Percentiles rank a stretch among this genome's conserved stretches.
Evolutionary conservation across 2,329 filamentous ascomycete genomes (phyloP).

Genomic region (Fusarium sacchari): DNA sequence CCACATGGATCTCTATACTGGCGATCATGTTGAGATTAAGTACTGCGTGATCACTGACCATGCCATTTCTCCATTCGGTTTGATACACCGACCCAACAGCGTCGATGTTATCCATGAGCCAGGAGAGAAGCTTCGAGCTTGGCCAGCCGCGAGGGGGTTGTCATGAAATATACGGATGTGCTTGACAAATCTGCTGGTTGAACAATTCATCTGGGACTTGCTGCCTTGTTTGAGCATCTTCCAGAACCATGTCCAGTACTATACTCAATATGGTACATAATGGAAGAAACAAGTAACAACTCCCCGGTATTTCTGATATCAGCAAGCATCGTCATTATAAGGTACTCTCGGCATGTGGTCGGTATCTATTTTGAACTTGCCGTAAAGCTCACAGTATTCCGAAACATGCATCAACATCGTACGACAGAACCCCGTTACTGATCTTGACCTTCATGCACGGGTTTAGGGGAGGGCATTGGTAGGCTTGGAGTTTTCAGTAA

Average conservation of each 20-base stretch:
- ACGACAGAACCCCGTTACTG: background rate
- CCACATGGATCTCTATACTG: background rate
- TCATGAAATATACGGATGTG: background rate
- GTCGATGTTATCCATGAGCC: background rate
- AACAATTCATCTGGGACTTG: background rate
- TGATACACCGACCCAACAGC: background rate
- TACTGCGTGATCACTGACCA: background rate
- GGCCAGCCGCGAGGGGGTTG: background rate
- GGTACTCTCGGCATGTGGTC: background rate
- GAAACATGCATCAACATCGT: background rate
- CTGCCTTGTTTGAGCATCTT: background rate
- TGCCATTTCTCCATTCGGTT: background rate
- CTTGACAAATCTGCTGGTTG: background rate
- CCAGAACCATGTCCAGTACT: background rate
- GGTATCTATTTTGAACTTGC: background rate
- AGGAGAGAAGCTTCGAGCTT: background rate
- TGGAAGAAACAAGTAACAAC: background rate
- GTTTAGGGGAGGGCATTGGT: background rate
- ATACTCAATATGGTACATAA: background rate
- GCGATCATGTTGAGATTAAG: constrained; percentile 6
- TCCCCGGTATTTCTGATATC: background rate
- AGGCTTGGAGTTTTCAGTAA: background rate
- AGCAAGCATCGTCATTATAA: background rate
- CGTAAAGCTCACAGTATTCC: background rate
- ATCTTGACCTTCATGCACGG: background rate